These are phyloP conservation scores for Paecilomyces fulvus DNA, from an alignment of 2,329 filamentous ascomycete species.

Conservation along the genomic window DNA sequence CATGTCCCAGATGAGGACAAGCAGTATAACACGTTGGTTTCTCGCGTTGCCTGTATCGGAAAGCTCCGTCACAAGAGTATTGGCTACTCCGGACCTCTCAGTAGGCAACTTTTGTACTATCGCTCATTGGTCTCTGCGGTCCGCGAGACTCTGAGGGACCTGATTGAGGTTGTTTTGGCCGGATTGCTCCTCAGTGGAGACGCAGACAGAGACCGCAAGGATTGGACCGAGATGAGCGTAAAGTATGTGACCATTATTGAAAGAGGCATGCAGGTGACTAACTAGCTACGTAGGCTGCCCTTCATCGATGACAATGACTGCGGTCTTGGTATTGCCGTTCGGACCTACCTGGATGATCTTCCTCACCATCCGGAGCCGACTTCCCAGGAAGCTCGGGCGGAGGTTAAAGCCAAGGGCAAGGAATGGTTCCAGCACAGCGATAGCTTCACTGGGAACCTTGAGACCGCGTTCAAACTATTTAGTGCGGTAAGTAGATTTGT, in stretches of 20 bases:
- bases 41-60: conserved; percentile 74
- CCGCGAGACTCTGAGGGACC: conserved; percentile 68
- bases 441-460: conserved; percentile 50
- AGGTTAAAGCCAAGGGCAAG: conserved; percentile 45
- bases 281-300: conserved; percentile 24
- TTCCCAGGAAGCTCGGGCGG: conserved; percentile 39
- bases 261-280: conserved; percentile 1
- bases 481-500: conserved; percentile 47
- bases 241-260: conserved; percentile 45
- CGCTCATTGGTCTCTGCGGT: conserved; percentile 74
- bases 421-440: conserved; percentile 55
- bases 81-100: conserved; percentile 90
- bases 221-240: conserved; percentile 61
- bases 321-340: conserved; percentile 40
- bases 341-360: conserved; percentile 44
- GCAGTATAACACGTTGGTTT: conserved; percentile 69
- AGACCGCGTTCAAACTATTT: conserved; percentile 55
- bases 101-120: conserved; percentile 79
- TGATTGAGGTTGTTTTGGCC: conserved; percentile 73
- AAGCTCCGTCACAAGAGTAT: conserved; percentile 74
- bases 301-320: conserved; percentile 39
- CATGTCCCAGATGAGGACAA: conserved; percentile 61
- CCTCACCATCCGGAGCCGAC: conserved; percentile 49
- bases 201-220: conserved; percentile 59
- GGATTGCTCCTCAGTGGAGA: conserved; percentile 76